These are phyloP conservation scores for Leishmania lainsoni DNA, from an alignment of 208 protist genomes.

Conservation along the genomic window DNA sequence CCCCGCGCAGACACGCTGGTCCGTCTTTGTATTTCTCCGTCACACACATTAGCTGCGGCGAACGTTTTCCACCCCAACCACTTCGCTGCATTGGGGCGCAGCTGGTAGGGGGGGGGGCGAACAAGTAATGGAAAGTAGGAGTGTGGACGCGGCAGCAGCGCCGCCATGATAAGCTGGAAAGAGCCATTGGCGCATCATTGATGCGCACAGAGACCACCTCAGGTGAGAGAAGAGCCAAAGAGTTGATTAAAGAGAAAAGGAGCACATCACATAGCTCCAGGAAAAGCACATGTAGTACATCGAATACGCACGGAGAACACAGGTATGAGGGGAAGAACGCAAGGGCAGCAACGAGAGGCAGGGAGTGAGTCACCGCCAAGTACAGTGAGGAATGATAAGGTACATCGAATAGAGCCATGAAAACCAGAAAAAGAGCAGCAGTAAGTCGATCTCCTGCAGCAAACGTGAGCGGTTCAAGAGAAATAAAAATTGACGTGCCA, in stretches of 20 bases:
- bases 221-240: neutral
- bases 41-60: neutral
- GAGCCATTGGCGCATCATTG: neutral
- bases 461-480: neutral
- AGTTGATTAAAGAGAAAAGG: conserved; percentile 1
- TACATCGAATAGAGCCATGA: neutral
- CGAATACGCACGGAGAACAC: neutral
- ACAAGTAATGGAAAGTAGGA: neutral
- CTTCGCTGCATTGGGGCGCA: neutral
- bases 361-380: neutral
- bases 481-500: neutral
- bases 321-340: neutral
- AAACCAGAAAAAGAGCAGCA: neutral
- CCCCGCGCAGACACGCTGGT: neutral
- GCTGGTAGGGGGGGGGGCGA: neutral
- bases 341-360: neutral
- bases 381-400: neutral
- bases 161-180: neutral
- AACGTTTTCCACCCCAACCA: neutral
- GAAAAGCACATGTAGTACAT: conserved; percentile 2
- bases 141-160: neutral
- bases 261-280: conserved; percentile 7
- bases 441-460: neutral
- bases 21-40: no score
- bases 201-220: no score